Evolutionary conservation across 208 protist genomes (phyloP).

Genomic region (Leishmania martiniquensis): DNA sequence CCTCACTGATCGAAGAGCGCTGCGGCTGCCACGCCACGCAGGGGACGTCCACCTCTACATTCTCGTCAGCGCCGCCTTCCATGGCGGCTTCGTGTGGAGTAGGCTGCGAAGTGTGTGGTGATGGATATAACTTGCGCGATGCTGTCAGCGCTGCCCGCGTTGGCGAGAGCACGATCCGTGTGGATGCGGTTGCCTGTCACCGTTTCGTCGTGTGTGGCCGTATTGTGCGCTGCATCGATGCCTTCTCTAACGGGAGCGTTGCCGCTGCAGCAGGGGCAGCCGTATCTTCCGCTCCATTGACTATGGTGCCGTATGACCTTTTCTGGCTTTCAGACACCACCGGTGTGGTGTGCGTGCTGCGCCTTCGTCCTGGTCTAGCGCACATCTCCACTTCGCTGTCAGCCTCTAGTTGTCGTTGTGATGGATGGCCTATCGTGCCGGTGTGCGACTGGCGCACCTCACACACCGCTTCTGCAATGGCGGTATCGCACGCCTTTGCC

Average conservation of each 20-base stretch:
- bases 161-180: constrained; percentile 40
- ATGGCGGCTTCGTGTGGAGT: background rate
- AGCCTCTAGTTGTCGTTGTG: background rate
- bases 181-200: constrained; percentile 49
- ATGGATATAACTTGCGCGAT: background rate
- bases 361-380: background rate
- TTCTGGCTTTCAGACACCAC: constrained; percentile 29
- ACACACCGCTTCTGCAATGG: background rate
- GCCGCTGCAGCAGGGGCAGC: constrained; percentile 1
- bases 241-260: constrained; percentile 22
- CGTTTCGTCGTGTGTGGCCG: constrained; percentile 49
- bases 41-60: background rate
- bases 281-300: background rate
- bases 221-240: constrained; percentile 39
- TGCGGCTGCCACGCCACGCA: no score
- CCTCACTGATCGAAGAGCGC: background rate
- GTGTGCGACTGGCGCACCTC: background rate
- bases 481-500: background rate
- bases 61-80: background rate
- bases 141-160: constrained; percentile 21
- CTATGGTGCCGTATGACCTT: constrained; percentile 6
- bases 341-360: constrained; percentile 24
- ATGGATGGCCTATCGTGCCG: background rate
- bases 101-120: background rate
- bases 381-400: no score